Evolutionary conservation across 2,329 filamentous ascomycete genomes (phyloP).

Genomic region (Calcarisporium arbuscula): DNA sequence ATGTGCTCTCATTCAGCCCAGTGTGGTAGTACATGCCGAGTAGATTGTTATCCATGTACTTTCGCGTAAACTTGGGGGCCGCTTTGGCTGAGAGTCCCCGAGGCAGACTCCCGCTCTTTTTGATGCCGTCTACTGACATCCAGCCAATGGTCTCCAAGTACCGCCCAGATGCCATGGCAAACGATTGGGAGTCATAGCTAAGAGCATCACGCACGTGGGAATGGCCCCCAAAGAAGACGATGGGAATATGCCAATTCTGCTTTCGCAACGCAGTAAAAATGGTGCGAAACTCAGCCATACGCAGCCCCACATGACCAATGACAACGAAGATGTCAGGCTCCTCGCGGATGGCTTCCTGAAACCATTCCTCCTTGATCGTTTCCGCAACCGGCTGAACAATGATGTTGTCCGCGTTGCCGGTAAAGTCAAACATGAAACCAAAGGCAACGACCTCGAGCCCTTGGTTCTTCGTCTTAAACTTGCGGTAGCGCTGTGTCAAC

Average conservation of each 20-base stretch:
- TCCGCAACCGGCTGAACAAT: slow-evolving; percentile 74
- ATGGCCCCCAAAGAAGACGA: slow-evolving; percentile 89
- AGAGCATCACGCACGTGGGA: slow-evolving; percentile 81
- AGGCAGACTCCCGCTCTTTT: slow-evolving; percentile 16
- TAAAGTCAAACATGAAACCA: slow-evolving; percentile 94
- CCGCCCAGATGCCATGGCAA: slow-evolving; percentile 77
- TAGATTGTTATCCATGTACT: slow-evolving; percentile 93
- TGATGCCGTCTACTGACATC: slow-evolving; percentile 71
- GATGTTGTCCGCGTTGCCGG: slow-evolving; percentile 84
- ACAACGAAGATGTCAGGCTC: slow-evolving; percentile 85
- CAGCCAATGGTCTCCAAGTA: slow-evolving; percentile 96
- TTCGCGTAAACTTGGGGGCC: slow-evolving; percentile 59
- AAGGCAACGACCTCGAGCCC: slow-evolving; percentile 80
- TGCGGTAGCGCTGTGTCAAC: slow-evolving; percentile 75
- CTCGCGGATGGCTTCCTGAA: slow-evolving; percentile 75
- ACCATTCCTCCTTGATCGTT: slow-evolving; percentile 81
- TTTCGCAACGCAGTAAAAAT: slow-evolving; percentile 75
- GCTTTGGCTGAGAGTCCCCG: slow-evolving; percentile 23
- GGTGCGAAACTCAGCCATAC: slow-evolving; percentile 70
- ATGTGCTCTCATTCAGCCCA: slow-evolving; percentile 62
- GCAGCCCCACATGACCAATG: slow-evolving; percentile 75
- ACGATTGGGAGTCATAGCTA: slow-evolving; percentile 70
- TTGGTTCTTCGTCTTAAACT: slow-evolving; percentile 87
- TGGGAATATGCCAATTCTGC: slow-evolving; percentile 72
- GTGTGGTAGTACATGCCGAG: slow-evolving; percentile 79